Percentiles rank a stretch among this genome's conserved stretches.
phyloP scores from a whole-genome alignment of 2,329 filamentous ascomycete species.

The Cercospora zeae-maydis region DNA sequence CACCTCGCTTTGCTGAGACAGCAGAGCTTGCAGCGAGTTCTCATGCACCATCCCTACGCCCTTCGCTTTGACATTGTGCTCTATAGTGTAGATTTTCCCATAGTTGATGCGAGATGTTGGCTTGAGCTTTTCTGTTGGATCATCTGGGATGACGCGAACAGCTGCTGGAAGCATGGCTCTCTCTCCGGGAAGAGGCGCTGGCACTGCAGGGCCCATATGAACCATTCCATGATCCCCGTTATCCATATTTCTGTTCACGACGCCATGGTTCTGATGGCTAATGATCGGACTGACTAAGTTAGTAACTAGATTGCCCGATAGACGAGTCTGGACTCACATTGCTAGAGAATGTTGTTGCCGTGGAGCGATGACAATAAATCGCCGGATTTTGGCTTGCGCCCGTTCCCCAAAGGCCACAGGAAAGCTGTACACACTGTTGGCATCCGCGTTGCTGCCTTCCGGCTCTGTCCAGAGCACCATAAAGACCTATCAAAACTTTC shows the following conservation, averaged over 20 bases:
- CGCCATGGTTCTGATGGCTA: neutral
- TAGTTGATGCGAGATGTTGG: conserved; percentile 13
- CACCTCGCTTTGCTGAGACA: neutral
- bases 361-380: neutral
- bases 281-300: neutral
- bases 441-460: neutral
- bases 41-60: conserved; percentile 8
- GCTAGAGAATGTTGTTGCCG: neutral
- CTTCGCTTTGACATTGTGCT: conserved; percentile 16
- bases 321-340: neutral
- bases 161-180: conserved; percentile 1
- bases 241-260: neutral
- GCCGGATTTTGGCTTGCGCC: neutral
- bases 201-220: neutral
- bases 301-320: neutral
- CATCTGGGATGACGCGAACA: conserved; percentile 9
- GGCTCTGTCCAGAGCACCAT: conserved; percentile 2
- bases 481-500: neutral
- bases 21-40: neutral
- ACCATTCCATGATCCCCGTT: conserved; percentile 6
- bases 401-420: neutral
- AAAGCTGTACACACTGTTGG: neutral
- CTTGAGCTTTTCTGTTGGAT: neutral
- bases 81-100: conserved; percentile 15
- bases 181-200: neutral